Conservation (phyloP, 2,329 filamentous ascomycete species). For the Venturia aucupariae region DNA sequence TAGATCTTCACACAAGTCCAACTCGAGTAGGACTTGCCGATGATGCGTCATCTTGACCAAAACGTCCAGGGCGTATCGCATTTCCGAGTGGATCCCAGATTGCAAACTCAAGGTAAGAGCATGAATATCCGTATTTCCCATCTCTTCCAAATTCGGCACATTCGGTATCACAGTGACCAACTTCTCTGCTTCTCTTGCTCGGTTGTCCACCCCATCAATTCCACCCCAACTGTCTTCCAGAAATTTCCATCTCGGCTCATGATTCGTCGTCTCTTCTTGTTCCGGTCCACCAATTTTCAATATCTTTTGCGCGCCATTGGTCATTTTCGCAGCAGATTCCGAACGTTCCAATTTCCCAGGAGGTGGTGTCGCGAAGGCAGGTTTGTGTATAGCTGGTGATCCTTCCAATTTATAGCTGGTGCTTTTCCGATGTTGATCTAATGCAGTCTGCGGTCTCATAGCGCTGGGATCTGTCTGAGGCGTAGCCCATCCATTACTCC, state of each 20-base stretch:
- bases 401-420: slow-evolving; percentile 28
- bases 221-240: slow-evolving; percentile 10
- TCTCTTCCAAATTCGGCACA: slow-evolving; percentile 62
- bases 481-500: slow-evolving; percentile 37
- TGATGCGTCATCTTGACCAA: slow-evolving; percentile 63
- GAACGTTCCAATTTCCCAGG: slow-evolving; percentile 20
- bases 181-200: slow-evolving; percentile 3
- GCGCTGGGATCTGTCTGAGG: slow-evolving; percentile 31
- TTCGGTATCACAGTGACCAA: slow-evolving; percentile 42
- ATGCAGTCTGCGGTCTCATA: slow-evolving; percentile 18
- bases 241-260: background rate
- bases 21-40: slow-evolving; percentile 52
- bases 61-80: slow-evolving; percentile 81
- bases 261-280: slow-evolving; percentile 12
- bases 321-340: slow-evolving; percentile 5
- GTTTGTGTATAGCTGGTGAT: slow-evolving; percentile 22
- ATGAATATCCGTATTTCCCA: slow-evolving; percentile 83
- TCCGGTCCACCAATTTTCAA: background rate
- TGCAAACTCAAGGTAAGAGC: slow-evolving; percentile 84
- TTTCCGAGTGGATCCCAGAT: slow-evolving; percentile 79
- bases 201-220: background rate
- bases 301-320: slow-evolving; percentile 2
- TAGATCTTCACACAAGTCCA: slow-evolving; percentile 75
- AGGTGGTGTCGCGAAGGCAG: slow-evolving; percentile 22
- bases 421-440: slow-evolving; percentile 27